Conservation (phyloP, 768 basidiomycete genomes). For the Leccinum truebloodii region DNA sequence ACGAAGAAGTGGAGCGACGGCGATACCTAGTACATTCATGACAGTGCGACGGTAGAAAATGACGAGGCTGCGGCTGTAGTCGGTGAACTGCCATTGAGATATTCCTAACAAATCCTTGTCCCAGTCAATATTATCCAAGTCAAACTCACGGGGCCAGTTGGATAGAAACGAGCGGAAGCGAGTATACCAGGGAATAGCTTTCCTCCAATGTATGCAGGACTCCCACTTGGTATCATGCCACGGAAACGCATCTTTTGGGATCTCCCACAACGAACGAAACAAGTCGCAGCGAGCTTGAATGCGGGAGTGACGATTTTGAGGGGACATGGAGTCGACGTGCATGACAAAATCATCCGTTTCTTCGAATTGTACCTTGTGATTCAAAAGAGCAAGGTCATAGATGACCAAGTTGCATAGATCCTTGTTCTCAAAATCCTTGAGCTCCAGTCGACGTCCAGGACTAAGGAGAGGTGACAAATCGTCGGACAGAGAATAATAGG, state of each 20-base stretch:
- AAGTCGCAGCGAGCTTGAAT: neutral
- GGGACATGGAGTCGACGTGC: neutral
- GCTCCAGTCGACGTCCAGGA: neutral
- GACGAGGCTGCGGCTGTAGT: neutral
- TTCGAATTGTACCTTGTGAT: neutral
- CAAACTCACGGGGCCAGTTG: neutral
- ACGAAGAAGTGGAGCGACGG: neutral
- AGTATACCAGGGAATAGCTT: neutral
- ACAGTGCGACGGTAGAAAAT: neutral
- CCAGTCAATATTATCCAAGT: neutral
- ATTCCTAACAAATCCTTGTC: neutral
- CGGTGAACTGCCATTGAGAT: neutral
- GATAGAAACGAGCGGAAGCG: neutral
- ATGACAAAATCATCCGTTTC: neutral
- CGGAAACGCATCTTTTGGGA: neutral
- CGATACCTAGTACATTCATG: neutral
- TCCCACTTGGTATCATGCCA: neutral
- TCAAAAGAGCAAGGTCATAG: neutral
- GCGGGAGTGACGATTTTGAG: neutral
- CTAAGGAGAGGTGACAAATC: neutral
- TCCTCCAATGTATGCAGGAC: neutral
- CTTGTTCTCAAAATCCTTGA: neutral
- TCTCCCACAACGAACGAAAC: neutral
- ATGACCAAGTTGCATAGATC: neutral
- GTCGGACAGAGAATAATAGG: neutral